Base-by-base conservation (phyloP, 495 filamentous ascomycete genomes). In the Elaphomyces granulatus region DNA sequence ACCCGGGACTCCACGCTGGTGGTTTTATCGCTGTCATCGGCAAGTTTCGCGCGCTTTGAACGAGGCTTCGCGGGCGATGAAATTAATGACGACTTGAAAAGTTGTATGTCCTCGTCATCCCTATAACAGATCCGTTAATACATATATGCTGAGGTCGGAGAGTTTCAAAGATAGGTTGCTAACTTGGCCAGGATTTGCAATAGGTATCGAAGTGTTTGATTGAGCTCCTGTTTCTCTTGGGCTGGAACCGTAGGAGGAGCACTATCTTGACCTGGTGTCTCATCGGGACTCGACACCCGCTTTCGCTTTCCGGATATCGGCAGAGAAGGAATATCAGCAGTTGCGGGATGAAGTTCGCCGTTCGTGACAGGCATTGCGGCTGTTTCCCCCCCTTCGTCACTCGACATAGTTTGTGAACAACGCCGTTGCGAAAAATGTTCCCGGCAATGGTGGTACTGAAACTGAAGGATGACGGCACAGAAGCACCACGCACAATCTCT, bases 21-120 rank as follows among this genome's bases (percentile, higher is more conserved):
- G 0, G 48, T 52, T 21, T 55, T 45, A 17, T 68, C 63, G 23
- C 52, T 48, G 16, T 67, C 53, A 2, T 51, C 56, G 3, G 66
- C 62, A 12, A 63, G 51, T 51, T 68, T 72, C 38, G 63, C 55
- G 47, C 67, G 63, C 44, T 73, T 73, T 14, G 64, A 53, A 26
- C 61, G 61, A 32, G 60, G 64, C 48, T 68, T 67, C n/a, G 57
- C 35, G 4, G 50, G 53, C 26, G 63, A 59, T 23, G 52, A 55
- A 8, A 26, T 38, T 37, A 68, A 49, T 15, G 60, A 59, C 36
- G 53, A 63, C 18, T 60, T 61, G 12, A 68, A 55, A 28, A 68
- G 59, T 21, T 59, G 53, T 17, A 66, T 56, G 32, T 68, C 59
- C 17, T 53, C 45, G 41, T 68, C 65, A 41, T 60, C 59, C 28